Evolutionary conservation across 768 basidiomycete species (phyloP), one percentile per base, ranked within the genome.

Genomic region (Leccinellum rugosiceps): DNA sequence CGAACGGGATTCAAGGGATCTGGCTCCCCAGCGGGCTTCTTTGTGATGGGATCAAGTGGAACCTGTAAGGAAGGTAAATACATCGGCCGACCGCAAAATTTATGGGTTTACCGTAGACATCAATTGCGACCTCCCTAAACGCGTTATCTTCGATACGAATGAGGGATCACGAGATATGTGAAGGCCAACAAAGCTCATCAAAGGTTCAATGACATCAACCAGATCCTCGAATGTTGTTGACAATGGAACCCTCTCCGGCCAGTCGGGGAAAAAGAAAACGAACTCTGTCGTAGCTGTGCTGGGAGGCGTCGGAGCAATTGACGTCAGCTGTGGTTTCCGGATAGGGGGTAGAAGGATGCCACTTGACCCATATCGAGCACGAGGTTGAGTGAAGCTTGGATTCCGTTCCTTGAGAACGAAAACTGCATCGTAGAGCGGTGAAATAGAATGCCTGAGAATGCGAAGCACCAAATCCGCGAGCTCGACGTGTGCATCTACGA

Each of bases 251-350:
- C 80, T 79, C 46, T 87, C 82, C 14, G 74, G 70, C 94, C 94
- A 98, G 55, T 85, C 78, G 13, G 92, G 89, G 70, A 87, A 96
- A 80, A 97, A 98, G 78, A 92, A 97, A 6, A 92, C 82, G 64
- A 92, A 96, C 51, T 88, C 84, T n/a, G 80, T 80, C 3, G 77
- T 80, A 53, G 76, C 81, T 21, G 92, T 94, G 63, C 83, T 81
- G 0, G 91, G 88, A 25, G 95, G 94, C 13, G 83, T 82, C 3
- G 95, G 95, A 2, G 90, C 88, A 71, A 82, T 82, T 4, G 89
- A 73, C 0, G 92, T 91, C n/a, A 94, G 77, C 4, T 82, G 69
- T 1, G 83, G 76, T 65, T 88, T 92, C 25, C 84, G 83, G 21
- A 80, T 70, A 11, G 81, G 78, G 6, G 83, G 75, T 5, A 77